phyloP scores from a whole-genome alignment of 75 land plant species.

The Larix kaempferi region DNA sequence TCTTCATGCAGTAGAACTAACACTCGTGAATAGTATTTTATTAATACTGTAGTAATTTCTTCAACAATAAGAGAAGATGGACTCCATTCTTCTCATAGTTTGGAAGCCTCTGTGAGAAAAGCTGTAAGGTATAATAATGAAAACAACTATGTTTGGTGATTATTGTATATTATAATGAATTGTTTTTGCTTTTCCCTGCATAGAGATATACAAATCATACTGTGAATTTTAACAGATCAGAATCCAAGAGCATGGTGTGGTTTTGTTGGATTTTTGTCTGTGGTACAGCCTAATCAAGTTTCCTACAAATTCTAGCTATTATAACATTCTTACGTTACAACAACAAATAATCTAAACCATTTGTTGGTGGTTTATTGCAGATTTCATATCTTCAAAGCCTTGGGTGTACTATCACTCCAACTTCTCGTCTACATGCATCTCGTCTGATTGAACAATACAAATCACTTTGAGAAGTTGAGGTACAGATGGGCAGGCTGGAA shows the following conservation, averaged over 20 bases:
- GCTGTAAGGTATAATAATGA: not conserved
- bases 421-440: constrained; percentile 86
- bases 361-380: constrained; percentile 20
- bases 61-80: not conserved
- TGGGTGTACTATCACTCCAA: constrained; percentile 69
- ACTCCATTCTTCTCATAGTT: not conserved
- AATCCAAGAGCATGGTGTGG: not conserved
- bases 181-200: no score
- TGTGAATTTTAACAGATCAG: not conserved
- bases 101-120: not conserved
- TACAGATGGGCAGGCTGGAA: no score
- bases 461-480: no score
- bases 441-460: constrained; percentile 81
- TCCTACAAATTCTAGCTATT: not conserved
- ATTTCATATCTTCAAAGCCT: constrained; percentile 57
- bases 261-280: not conserved
- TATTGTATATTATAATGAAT: no score
- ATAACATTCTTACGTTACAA: not conserved
- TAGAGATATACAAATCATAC: not conserved
- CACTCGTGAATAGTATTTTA: not conserved
- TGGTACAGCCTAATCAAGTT: not conserved
- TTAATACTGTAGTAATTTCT: not conserved
- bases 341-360: not conserved
- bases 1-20: not conserved
- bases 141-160: not conserved